Base-by-base conservation (phyloP, 1,284 basidiomycete species). In the Ceratobasidium sp. region DNA sequence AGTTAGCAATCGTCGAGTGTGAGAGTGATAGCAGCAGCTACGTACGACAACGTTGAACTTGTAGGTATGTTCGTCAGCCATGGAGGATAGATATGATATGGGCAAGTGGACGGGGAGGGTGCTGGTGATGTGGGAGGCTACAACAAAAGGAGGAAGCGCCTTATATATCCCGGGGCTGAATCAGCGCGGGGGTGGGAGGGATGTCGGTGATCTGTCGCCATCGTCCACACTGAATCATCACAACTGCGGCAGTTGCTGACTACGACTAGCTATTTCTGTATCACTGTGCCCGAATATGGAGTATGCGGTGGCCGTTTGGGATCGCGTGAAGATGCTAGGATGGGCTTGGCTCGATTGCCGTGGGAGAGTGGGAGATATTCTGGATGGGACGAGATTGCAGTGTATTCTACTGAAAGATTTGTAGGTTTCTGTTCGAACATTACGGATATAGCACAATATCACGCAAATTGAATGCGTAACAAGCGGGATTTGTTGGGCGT, bases 141-240 rank as follows among this genome's bases (percentile, higher is more conserved):
- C 33, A 33, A 33, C 33, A 33, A 1, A 33, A 33, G 33, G 49
- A 40, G 46, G 9, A 39, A 3, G 72, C 6, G 18, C 61, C 23
- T 49, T 64, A 53, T 76, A 66, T 66, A 64, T 33, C 33, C 3
- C 33, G 5, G 13, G 72, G 69, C 28, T 44, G 69, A 71, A 39
- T 71, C 69, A 28, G 69, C 69, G 49, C 3, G 56, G 40, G 9
- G 72, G 49, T 76, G 60, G 60, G 60, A 63, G 60, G 60, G 60
- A 76, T 66, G 72, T 76, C 72, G 72, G 61, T 53, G 49, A 64
- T 76, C 72, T 76, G 72, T 76, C 72, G 72, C 72, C 72, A 76
- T 76, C 72, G 39, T n/a, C n/a, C n/a, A n/a, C n/a, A n/a, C n/a
- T n/a, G n/a, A n/a, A n/a, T n/a, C 28, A 20, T n/a, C 39, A 63